phyloP scores from a whole-genome alignment of 225 moss, liverwort and hornwort genomes.

The Anthoceros angustus region DNA sequence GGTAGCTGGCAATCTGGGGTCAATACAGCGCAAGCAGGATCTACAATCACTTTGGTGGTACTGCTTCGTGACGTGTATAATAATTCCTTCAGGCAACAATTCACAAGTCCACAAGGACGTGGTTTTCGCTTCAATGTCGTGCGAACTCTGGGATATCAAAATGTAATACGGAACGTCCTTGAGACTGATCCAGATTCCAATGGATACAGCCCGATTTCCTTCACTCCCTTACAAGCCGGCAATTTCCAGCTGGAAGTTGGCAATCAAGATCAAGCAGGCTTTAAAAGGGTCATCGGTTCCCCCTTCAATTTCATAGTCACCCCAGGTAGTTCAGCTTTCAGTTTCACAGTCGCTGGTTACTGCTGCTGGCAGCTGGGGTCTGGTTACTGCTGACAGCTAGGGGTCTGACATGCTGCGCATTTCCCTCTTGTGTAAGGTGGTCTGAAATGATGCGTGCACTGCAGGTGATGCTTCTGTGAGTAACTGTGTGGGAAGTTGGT shows the following conservation, averaged over 20 bases:
- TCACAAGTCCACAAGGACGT: neutral
- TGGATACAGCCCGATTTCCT: neutral
- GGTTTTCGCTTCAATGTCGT: neutral
- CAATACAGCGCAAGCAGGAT: neutral
- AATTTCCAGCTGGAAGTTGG: neutral
- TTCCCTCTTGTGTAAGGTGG: neutral
- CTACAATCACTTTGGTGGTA: neutral
- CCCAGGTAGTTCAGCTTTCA: neutral
- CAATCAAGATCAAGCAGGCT: neutral
- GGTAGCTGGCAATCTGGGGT: neutral
- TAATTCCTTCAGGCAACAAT: neutral
- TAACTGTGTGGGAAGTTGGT: neutral
- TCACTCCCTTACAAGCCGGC: neutral
- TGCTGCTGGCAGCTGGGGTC: too few relatives aligned
- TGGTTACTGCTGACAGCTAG: too few relatives aligned
- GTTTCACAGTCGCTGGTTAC: too few relatives aligned
- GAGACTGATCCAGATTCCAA: neutral
- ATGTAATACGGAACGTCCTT: neutral
- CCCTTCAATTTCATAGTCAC: constrained; percentile 1
- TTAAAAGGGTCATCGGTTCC: neutral
- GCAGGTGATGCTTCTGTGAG: neutral
- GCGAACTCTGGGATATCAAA: neutral
- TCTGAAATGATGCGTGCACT: neutral
- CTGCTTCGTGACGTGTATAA: neutral
- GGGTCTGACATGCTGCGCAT: too few relatives aligned